A percentile compares a stretch with the other conserved stretches of the same genome.
Conservation (phyloP, 352 stramenopile genomes). For the Phytophthora hibernalis region DNA sequence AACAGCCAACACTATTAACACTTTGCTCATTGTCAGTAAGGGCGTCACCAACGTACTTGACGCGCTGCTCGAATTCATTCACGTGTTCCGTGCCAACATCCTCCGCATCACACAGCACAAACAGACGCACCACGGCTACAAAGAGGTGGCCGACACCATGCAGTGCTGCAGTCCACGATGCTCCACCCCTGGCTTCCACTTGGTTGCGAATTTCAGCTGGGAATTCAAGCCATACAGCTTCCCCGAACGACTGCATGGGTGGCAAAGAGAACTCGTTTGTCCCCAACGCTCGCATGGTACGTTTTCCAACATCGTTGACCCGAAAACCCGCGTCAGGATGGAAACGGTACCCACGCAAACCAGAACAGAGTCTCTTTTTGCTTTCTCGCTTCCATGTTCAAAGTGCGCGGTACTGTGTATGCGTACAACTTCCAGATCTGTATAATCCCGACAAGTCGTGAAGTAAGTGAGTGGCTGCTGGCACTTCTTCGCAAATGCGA, state of each 20-base stretch:
- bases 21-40: background rate
- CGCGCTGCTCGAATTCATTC: slow-evolving; percentile 73
- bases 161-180: slow-evolving; percentile 60
- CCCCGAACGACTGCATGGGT: slow-evolving; percentile 94
- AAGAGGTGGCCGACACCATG: slow-evolving; percentile 93
- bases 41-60: slow-evolving; percentile 43
- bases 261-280: slow-evolving; percentile 95
- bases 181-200: slow-evolving; percentile 43
- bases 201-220: slow-evolving; percentile 51
- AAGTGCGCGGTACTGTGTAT: slow-evolving; percentile 43
- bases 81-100: slow-evolving; percentile 90
- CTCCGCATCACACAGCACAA: slow-evolving; percentile 88
- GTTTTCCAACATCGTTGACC: slow-evolving; percentile 89
- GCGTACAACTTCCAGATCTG: slow-evolving; percentile 88
- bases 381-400: slow-evolving; percentile 2
- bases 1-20: slow-evolving; percentile 14
- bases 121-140: slow-evolving; percentile 92
- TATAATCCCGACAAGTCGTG: slow-evolving; percentile 88
- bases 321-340: slow-evolving; percentile 82
- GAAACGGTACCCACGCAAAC: slow-evolving; percentile 80
- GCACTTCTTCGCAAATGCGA: slow-evolving; percentile 78
- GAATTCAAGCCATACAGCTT: slow-evolving; percentile 96
- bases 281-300: slow-evolving; percentile 76
- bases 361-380: slow-evolving; percentile 23
- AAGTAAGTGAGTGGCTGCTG: slow-evolving; percentile 84